phyloP scores from a whole-genome alignment of 176 grass and related monocot genomes.

The Bonia amplexicaulis region DNA sequence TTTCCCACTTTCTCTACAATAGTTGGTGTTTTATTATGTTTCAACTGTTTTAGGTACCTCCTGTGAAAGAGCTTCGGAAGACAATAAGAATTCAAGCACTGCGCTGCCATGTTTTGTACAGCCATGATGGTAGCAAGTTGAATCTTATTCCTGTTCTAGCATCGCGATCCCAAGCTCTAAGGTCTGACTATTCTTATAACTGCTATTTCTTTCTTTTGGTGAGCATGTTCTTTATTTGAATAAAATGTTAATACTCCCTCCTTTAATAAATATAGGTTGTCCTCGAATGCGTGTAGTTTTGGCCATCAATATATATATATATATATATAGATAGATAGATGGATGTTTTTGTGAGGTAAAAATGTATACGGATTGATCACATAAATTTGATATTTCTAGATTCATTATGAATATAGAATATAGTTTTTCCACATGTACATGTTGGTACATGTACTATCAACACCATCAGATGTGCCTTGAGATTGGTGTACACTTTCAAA shows the following conservation, averaged over 20 bases:
- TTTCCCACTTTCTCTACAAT: background rate
- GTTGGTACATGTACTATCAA: too few species aligned
- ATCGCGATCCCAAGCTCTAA: conserved; percentile 79
- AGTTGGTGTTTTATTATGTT: conserved; percentile 9
- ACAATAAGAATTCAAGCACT: conserved; percentile 86
- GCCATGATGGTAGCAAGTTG: conserved; percentile 81
- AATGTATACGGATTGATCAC: background rate
- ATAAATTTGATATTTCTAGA: background rate
- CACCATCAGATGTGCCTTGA: too few species aligned
- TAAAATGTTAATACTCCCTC: background rate
- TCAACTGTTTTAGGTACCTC: conserved; percentile 54
- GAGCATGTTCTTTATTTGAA: conserved; percentile 10
- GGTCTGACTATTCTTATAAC: conserved; percentile 40
- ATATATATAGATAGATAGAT: too few species aligned
- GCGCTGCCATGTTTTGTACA: conserved; percentile 80
- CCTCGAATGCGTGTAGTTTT: background rate
- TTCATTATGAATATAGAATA: background rate
- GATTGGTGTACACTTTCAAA: too few species aligned
- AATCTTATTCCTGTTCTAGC: conserved; percentile 77
- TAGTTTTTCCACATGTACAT: too few species aligned
- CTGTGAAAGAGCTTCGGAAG: conserved; percentile 67
- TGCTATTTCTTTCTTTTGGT: background rate
- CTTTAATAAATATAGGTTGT: background rate
- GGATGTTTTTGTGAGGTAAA: background rate
- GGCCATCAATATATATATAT: background rate